A percentile compares a stretch with the other conserved stretches of the same genome.
These are phyloP conservation scores for Kwoniella mangroviensis DNA, from an alignment of 768 basidiomycete genomes.

Conservation along the genomic window DNA sequence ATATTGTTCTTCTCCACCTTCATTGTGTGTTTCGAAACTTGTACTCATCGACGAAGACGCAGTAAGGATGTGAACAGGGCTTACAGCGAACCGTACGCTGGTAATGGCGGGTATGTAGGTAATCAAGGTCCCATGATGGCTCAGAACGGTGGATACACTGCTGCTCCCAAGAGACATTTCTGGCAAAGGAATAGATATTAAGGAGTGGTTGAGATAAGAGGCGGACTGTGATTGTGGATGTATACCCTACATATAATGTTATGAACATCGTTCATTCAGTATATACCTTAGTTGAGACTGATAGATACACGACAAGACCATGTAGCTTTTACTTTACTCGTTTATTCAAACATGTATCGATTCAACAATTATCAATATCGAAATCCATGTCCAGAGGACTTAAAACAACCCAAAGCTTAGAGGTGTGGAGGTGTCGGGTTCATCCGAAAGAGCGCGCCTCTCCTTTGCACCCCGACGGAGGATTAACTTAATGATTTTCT, in stretches of 20 bases:
- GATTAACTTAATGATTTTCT: no score
- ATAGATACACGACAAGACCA: not conserved
- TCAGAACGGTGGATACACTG: not conserved
- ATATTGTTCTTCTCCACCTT: constrained; percentile 89
- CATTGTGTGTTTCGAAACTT: constrained; percentile 58
- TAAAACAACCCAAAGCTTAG: no score
- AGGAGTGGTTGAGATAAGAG: not conserved
- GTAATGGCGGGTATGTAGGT: constrained; percentile 22
- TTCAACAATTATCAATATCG: not conserved
- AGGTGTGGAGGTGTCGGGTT: no score
- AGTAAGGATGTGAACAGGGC: constrained; percentile 1
- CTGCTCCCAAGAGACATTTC: constrained; percentile 16
- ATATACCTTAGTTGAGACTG: not conserved
- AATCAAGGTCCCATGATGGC: constrained; percentile 23
- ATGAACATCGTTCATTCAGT: not conserved
- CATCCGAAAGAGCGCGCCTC: no score
- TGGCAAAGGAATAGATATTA: constrained; percentile 28
- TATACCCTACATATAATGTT: not conserved
- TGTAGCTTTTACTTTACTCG: no score
- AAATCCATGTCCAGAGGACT: no score
- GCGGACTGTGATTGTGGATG: not conserved
- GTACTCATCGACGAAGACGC: constrained; percentile 16
- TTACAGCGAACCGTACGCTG: constrained; percentile 11
- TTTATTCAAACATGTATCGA: not conserved
- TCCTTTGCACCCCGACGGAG: no score